Percentiles rank a stretch among this genome's conserved stretches.
Conservation (phyloP, 1,284 basidiomycete species). For the Apiotrichum montevideense region DNA sequence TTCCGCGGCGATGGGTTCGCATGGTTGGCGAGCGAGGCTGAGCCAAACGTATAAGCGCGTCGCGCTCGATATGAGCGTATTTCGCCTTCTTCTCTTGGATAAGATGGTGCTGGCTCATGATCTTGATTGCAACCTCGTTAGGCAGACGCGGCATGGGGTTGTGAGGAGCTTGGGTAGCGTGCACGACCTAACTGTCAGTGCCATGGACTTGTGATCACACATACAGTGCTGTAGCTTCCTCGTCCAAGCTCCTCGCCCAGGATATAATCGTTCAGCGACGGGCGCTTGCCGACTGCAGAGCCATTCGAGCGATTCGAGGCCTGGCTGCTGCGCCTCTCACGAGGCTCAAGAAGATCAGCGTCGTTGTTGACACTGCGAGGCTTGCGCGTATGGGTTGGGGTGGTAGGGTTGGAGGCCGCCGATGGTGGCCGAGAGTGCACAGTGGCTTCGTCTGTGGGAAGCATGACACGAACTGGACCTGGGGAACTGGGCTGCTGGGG, state of each 20-base stretch:
- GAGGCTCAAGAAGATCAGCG: slow-evolving; percentile 7
- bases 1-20: slow-evolving; percentile 28
- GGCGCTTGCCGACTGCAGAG: slow-evolving; percentile 18
- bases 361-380: slow-evolving; percentile 10
- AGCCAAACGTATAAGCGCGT: slow-evolving; percentile 49
- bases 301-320: slow-evolving; percentile 22
- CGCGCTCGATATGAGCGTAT: slow-evolving; percentile 52
- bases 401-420: neutral
- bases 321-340: slow-evolving; percentile 36
- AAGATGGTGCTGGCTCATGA: slow-evolving; percentile 51
- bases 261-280: slow-evolving; percentile 36
- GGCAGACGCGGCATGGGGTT: neutral
- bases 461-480: neutral
- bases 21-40: slow-evolving; percentile 40
- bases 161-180: neutral
- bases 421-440: neutral
- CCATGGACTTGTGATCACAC: slow-evolving; percentile 6
- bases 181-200: neutral
- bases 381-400: neutral
- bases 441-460: neutral
- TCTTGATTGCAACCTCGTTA: slow-evolving; percentile 48
- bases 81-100: slow-evolving; percentile 52
- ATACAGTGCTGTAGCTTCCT: slow-evolving; percentile 47
- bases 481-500: neutral
- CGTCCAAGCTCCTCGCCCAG: slow-evolving; percentile 46